Evolutionary conservation across 495 filamentous ascomycete genomes (phyloP).

Genomic region (Trichoderma reesei): DNA sequence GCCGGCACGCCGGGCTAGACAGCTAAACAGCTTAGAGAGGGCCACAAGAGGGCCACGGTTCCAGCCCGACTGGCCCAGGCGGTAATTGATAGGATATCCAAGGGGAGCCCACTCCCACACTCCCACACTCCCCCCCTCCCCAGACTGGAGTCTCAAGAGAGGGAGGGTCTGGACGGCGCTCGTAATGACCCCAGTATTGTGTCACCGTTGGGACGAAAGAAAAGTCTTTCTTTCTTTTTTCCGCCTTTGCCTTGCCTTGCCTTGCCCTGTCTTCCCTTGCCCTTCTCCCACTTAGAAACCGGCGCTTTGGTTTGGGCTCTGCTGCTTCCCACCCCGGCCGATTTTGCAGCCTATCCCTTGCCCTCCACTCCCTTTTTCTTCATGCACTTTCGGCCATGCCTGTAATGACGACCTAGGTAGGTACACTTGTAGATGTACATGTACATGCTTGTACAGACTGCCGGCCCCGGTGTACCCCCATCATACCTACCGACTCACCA

Average conservation of each 20-base stretch:
- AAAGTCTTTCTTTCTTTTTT: background rate
- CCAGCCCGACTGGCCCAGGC: background rate
- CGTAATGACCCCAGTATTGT: constrained; percentile 2
- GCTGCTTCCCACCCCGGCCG: background rate
- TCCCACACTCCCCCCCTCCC: background rate
- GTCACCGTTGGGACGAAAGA: constrained; percentile 3
- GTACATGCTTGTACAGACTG: background rate
- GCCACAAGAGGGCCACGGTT: background rate
- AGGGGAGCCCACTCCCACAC: too few species aligned
- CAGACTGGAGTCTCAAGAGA: background rate
- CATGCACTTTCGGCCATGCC: too few species aligned
- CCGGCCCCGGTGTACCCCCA: background rate
- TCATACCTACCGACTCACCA: background rate
- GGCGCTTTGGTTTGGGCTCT: constrained; percentile 7
- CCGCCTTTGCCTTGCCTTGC: background rate
- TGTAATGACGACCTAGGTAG: too few species aligned
- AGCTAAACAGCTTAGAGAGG: background rate
- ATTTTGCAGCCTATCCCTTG: background rate
- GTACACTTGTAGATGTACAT: background rate
- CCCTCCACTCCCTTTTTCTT: background rate
- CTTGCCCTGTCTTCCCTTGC: background rate
- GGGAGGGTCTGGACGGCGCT: too few species aligned
- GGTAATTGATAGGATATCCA: background rate
- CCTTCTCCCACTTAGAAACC: background rate
- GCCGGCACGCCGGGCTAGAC: background rate